Evolutionary conservation across 2,329 filamentous ascomycete species (phyloP).

Genomic region (Podosphaera aphanis): DNA sequence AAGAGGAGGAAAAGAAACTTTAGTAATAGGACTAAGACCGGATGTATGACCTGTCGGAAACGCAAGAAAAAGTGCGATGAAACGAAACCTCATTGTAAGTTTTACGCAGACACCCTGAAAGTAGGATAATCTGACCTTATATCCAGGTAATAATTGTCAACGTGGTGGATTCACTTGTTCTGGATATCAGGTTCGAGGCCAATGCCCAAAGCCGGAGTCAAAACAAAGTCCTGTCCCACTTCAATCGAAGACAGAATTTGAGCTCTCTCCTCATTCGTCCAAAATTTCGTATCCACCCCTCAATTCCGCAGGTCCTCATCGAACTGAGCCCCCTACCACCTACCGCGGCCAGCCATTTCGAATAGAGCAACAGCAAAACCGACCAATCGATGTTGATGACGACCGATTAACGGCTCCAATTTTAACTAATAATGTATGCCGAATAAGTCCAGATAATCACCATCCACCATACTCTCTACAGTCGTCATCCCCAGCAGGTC

Average conservation of each 20-base stretch:
- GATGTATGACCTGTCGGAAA: conserved; percentile 73
- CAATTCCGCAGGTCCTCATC: conserved; percentile 8
- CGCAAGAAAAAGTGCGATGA: conserved; percentile 98
- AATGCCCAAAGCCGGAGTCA: conserved; percentile 55
- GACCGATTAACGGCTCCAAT: conserved; percentile 35
- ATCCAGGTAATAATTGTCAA: conserved; percentile 61
- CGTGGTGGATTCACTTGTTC: conserved; percentile 78
- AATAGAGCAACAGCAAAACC: conserved; percentile 36
- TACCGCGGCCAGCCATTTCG: conserved; percentile 38
- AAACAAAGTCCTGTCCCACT: conserved; percentile 48
- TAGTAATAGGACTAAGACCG: conserved; percentile 87
- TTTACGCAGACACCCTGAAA: neutral
- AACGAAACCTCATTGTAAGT: conserved; percentile 72
- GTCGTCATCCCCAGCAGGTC: neutral
- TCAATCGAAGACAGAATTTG: conserved; percentile 54
- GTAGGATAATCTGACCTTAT: conserved; percentile 2
- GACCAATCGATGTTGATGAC: conserved; percentile 29
- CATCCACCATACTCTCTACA: neutral
- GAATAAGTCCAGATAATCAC: neutral
- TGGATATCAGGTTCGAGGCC: conserved; percentile 62
- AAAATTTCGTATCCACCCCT: conserved; percentile 28
- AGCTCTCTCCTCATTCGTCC: conserved; percentile 28
- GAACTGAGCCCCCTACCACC: conserved; percentile 32
- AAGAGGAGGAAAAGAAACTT: conserved; percentile 63
- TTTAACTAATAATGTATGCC: conserved; percentile 26